These are phyloP conservation scores for Candida easanensis DNA, from an alignment of 805 yeast species.

Conservation along the genomic window DNA sequence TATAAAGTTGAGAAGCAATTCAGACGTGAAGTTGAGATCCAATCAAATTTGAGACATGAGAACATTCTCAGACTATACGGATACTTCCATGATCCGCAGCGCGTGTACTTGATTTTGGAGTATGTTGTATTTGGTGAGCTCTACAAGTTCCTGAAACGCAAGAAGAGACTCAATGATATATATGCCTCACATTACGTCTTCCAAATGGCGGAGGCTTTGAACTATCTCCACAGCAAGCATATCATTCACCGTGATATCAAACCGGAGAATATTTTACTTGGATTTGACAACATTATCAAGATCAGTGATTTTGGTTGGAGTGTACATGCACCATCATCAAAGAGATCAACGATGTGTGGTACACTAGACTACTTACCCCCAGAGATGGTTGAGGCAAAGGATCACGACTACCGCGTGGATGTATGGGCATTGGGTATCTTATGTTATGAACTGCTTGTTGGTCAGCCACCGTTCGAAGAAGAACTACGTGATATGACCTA, in stretches of 20 bases:
- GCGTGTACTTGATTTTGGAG: conserved; percentile 83
- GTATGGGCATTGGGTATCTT: conserved; percentile 91
- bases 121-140: conserved; percentile 85
- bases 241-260: conserved; percentile 91
- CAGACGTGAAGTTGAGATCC: conserved; percentile 89
- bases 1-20: conserved; percentile 82
- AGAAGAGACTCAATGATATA: conserved; percentile 66
- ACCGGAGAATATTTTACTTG: conserved; percentile 87
- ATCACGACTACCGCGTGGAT: conserved; percentile 78
- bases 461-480: conserved; percentile 91
- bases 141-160: conserved; percentile 65
- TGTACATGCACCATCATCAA: conserved; percentile 55
- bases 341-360: conserved; percentile 86
- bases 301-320: conserved; percentile 97
- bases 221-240: conserved; percentile 72
- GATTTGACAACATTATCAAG: conserved; percentile 72
- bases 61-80: conserved; percentile 81
- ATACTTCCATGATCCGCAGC: conserved; percentile 75
- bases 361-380: conserved; percentile 94
- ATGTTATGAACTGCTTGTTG: conserved; percentile 82
- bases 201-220: conserved; percentile 80
- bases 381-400: conserved; percentile 84
- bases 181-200: conserved; percentile 75
- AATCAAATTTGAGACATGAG: conserved; percentile 72
- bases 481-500: conserved; percentile 74